Evolutionary conservation across 2,329 filamentous ascomycete genomes (phyloP), one percentile per base, ranked within the genome.

Genomic region (Celoporthe dispersa): DNA sequence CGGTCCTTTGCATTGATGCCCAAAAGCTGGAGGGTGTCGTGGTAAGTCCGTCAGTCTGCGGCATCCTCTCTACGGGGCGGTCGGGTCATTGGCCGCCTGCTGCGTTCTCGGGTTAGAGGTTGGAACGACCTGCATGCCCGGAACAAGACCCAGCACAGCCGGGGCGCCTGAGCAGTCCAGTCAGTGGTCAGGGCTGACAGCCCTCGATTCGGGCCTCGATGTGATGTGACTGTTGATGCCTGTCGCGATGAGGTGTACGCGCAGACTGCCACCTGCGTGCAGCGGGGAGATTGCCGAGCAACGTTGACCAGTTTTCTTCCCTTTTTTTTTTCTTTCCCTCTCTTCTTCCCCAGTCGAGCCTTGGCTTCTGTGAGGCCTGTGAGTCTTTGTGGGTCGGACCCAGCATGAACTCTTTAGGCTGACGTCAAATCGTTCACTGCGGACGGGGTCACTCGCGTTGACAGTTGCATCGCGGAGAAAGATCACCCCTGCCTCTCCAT

Each of bases 1-100:
- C 70, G 55, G 64, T 28, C 16, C 19, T 70, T 69, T 63, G 65
- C 65, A 66, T 72, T 72, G 70, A 70, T 72, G 70, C 70, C 70
- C 70, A 72, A 72, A 69, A 48, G 59, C 39, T 70, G 60, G 44
- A 65, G 53, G 35, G 53, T 65, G 63, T 65, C 62, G 64, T 68
- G 9, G 41, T 22, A 44, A 61, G 64, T 63, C 39, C 22, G 64
- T 63, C 28, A 60, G 35, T 31, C 2, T 25, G 33, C 14, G 39
- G n/a, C 64, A 57, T 14, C 51, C 22, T 37, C 33, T 57, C 31
- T 33, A 48, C 64, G 55, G 48, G 57, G 48, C 51, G 57, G 51
- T 53, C 31, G 63, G 16, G 19, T 41, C 64, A 65, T 69, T 60
- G 63, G 41, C 31, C n/a, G n/a, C 35, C 39, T 35, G 35, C 62